Evolutionary conservation across 2,329 filamentous ascomycete genomes (phyloP).

Genomic region (Elsinoe batatas): DNA sequence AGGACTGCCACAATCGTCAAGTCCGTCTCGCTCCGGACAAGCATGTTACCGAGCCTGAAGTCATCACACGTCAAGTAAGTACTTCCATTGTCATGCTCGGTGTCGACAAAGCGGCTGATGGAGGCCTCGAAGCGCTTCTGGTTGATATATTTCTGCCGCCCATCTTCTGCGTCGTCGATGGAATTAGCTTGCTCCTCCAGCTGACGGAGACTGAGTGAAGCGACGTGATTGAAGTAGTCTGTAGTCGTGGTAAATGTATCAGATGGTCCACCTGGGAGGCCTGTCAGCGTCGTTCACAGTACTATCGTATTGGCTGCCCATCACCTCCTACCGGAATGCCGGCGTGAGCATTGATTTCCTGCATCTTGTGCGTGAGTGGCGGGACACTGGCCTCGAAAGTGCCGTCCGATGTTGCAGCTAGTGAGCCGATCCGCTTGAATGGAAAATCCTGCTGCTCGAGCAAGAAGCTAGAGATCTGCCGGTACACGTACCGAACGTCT

Average conservation of each 20-base stretch:
- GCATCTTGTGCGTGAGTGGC: conserved; percentile 15
- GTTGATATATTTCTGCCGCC: conserved; percentile 19
- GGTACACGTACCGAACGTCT: conserved; percentile 7
- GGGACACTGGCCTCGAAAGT: not conserved
- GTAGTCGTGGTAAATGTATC: conserved; percentile 2
- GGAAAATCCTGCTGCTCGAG: conserved; percentile 16
- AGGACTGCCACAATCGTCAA: conserved; percentile 19
- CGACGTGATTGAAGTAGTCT: conserved; percentile 19
- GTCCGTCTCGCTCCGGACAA: conserved; percentile 18
- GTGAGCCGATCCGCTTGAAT: conserved; percentile 17
- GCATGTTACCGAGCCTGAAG: conserved; percentile 19
- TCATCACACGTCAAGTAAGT: conserved; percentile 17
- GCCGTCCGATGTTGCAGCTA: not conserved
- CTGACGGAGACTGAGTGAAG: conserved; percentile 20
- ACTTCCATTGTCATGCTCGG: not conserved
- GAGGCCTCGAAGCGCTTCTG: conserved; percentile 18
- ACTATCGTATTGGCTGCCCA: not conserved
- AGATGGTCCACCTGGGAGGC: not conserved
- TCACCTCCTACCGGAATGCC: conserved; percentile 8
- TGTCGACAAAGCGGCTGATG: conserved; percentile 16
- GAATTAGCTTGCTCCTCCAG: conserved; percentile 22
- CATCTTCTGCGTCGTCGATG: conserved; percentile 20
- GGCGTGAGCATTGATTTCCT: conserved; percentile 13
- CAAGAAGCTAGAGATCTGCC: conserved; percentile 14
- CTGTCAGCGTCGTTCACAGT: no score